Conservation (phyloP, 441 rosid species). For the Populus hybrid region DNA sequence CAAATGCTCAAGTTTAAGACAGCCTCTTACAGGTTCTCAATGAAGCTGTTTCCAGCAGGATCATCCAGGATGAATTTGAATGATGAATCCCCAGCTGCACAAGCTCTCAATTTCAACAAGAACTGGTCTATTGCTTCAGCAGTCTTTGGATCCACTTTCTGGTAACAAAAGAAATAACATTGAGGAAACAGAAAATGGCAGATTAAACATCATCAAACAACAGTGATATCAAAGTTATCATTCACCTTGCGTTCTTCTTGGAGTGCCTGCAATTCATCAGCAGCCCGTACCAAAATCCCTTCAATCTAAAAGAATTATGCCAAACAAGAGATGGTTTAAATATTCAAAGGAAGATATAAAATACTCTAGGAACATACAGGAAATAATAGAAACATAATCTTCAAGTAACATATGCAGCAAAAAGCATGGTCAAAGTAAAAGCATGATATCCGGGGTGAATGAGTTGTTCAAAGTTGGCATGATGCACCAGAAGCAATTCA, state of each 20-base stretch:
- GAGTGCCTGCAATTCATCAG: slow-evolving; percentile 79
- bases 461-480: background rate
- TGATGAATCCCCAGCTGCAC: slow-evolving; percentile 59
- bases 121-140: slow-evolving; percentile 91
- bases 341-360: background rate
- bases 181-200: background rate
- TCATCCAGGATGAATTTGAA: slow-evolving; percentile 86
- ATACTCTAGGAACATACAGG: background rate
- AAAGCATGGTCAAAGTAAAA: background rate
- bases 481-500: background rate
- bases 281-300: slow-evolving; percentile 77
- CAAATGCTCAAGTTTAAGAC: background rate
- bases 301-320: slow-evolving; percentile 51
- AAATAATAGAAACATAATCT: background rate
- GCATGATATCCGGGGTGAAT: no score
- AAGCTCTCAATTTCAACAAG: slow-evolving; percentile 71
- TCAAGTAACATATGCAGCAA: background rate
- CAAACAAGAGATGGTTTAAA: slow-evolving; percentile 4
- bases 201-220: slow-evolving; percentile 9
- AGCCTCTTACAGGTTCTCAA: slow-evolving; percentile 89
- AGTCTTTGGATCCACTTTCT: slow-evolving; percentile 87
- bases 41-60: slow-evolving; percentile 95
- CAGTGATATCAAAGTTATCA: background rate
- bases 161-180: slow-evolving; percentile 18
- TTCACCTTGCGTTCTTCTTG: slow-evolving; percentile 89